Conservation (phyloP, 352 stramenopile genomes). For the Phytophthora pluvialis region DNA sequence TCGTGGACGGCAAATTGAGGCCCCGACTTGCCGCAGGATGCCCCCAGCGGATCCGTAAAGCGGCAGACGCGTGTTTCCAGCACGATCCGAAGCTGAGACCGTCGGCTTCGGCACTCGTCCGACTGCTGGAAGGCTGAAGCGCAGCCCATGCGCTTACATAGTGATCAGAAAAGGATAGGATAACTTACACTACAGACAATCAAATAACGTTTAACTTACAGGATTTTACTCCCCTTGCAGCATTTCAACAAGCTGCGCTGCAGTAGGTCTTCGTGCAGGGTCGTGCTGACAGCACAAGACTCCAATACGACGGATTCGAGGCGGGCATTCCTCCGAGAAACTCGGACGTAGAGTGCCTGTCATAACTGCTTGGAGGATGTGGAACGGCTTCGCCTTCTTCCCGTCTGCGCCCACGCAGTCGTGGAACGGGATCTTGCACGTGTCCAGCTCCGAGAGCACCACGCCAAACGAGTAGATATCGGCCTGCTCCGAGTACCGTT, state of each 20-base stretch:
- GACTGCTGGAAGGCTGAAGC: constrained; percentile 43
- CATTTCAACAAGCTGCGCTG: constrained; percentile 24
- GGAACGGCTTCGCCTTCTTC: constrained; percentile 47
- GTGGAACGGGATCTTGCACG: constrained; percentile 37
- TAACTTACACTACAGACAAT: constrained; percentile 19
- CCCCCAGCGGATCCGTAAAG: constrained; percentile 41
- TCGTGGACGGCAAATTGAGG: constrained; percentile 51
- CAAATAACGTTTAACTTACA: constrained; percentile 14
- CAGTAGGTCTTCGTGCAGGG: constrained; percentile 32
- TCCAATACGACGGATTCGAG: constrained; percentile 42
- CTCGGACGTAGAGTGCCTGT: constrained; percentile 47
- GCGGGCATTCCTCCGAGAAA: constrained; percentile 50
- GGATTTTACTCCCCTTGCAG: constrained; percentile 20
- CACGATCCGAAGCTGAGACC: constrained; percentile 48
- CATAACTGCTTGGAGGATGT: constrained; percentile 53
- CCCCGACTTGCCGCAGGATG: constrained; percentile 48
- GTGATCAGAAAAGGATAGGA: constrained; percentile 12
- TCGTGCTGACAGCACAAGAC: constrained; percentile 51
- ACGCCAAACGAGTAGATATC: constrained; percentile 80
- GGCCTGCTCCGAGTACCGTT: constrained; percentile 58
- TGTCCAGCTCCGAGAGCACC: constrained; percentile 53
- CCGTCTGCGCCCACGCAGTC: constrained; percentile 10
- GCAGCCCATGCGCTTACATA: constrained; percentile 17
- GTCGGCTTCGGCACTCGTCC: constrained; percentile 40
- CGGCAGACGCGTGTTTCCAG: constrained; percentile 50